These are phyloP conservation scores for Trichosporon ovoides DNA, from an alignment of 1,284 basidiomycete genomes.

Conservation along the genomic window DNA sequence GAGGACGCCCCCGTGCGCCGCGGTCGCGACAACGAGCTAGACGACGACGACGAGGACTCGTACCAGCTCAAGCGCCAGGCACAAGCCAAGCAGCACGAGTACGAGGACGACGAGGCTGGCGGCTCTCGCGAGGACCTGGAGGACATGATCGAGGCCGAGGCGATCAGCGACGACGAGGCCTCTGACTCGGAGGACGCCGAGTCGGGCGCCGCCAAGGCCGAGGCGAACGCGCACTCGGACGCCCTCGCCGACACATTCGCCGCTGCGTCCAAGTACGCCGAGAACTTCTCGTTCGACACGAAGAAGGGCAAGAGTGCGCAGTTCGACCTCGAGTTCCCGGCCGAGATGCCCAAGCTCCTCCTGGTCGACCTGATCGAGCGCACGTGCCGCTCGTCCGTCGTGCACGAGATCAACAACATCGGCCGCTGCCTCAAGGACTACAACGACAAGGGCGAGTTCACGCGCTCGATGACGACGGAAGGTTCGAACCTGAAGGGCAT, in stretches of 20 bases:
- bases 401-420: conserved; percentile 84
- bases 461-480: conserved; percentile 53
- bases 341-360: conserved; percentile 72
- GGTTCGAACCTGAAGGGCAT: conserved; percentile 89
- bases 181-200: conserved; percentile 40
- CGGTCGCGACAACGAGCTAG: conserved; percentile 55
- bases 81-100: conserved; percentile 65
- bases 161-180: conserved; percentile 37
- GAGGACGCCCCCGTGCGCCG: conserved; percentile 40
- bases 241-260: conserved; percentile 53
- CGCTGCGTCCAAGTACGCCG: conserved; percentile 50
- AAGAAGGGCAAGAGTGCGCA: conserved; percentile 59
- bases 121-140: conserved; percentile 56
- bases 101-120: conserved; percentile 60
- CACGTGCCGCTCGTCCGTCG: conserved; percentile 71
- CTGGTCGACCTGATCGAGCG: conserved; percentile 86
- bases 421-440: conserved; percentile 55
- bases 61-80: conserved; percentile 60
- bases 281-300: conserved; percentile 67
- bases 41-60: conserved; percentile 70
- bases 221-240: conserved; percentile 46
- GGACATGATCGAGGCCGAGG: conserved; percentile 61
- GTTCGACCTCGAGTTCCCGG: conserved; percentile 66
- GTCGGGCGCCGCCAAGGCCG: conserved; percentile 49
- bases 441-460: conserved; percentile 48